These are phyloP conservation scores for Fusarium agapanthi DNA, from an alignment of 2,329 filamentous ascomycete species.

Conservation along the genomic window DNA sequence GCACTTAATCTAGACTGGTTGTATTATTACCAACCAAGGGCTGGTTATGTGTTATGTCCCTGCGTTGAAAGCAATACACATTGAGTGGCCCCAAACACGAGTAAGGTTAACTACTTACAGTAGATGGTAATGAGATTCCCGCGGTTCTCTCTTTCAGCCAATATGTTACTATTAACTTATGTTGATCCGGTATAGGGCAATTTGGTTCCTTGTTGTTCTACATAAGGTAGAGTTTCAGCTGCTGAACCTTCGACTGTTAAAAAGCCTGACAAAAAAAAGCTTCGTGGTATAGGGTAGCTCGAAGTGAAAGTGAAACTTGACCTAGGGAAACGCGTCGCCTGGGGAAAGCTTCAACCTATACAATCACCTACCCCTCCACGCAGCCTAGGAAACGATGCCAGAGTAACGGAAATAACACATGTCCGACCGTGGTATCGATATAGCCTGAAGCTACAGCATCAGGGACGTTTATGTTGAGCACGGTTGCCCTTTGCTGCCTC, in stretches of 20 bases:
- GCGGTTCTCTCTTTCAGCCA: background rate
- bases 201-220: background rate
- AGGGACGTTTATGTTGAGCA: background rate
- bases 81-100: background rate
- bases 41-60: background rate
- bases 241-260: background rate
- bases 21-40: too few relatives aligned
- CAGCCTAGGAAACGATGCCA: background rate
- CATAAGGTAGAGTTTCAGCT: background rate
- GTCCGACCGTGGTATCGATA: background rate
- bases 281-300: conserved; percentile 16
- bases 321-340: background rate
- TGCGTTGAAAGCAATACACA: background rate
- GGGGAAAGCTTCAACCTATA: background rate
- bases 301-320: background rate
- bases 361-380: background rate
- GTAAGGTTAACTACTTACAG: background rate
- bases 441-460: background rate
- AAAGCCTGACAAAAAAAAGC: background rate
- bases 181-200: too few relatives aligned
- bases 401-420: background rate
- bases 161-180: background rate
- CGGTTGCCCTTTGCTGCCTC: background rate
- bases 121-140: background rate
- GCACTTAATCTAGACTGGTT: background rate